phyloP scores from a whole-genome alignment of 805 yeast species.

The Alloascoidea hylecoeti region DNA sequence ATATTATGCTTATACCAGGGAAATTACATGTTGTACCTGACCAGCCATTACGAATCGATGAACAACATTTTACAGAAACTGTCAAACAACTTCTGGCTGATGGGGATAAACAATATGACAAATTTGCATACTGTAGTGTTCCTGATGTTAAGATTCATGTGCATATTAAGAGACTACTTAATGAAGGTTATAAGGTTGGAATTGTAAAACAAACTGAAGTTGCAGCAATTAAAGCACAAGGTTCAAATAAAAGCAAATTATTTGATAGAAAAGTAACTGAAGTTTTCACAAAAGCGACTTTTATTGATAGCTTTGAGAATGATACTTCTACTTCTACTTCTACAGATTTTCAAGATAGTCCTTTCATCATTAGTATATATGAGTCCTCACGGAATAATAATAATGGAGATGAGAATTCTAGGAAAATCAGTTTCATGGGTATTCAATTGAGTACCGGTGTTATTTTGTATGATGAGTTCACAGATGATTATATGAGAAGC shows the following conservation, averaged over 20 bases:
- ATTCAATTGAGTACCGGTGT: conserved; percentile 67
- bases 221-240: conserved; percentile 49
- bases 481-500: conserved; percentile 39
- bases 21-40: conserved; percentile 36
- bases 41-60: conserved; percentile 18
- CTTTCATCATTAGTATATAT: conserved; percentile 8
- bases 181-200: conserved; percentile 68
- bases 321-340: conserved; percentile 8
- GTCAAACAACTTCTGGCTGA: too few species aligned
- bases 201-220: conserved; percentile 79
- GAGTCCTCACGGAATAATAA: conserved; percentile 6
- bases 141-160: conserved; percentile 67
- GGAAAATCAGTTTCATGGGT: conserved; percentile 35
- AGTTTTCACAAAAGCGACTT: conserved; percentile 75
- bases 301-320: conserved; percentile 42
- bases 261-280: conserved; percentile 58
- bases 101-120: conserved; percentile 34
- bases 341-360: neutral
- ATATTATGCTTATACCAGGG: conserved; percentile 65
- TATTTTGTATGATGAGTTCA: conserved; percentile 55
- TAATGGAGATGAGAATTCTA: conserved; percentile 4
- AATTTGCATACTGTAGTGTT: conserved; percentile 74
- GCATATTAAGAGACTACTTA: conserved; percentile 61
- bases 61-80: neutral
- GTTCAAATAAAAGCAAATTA: conserved; percentile 37